Conservation (phyloP, 768 basidiomycete genomes). For the Termitomyces sp. region DNA sequence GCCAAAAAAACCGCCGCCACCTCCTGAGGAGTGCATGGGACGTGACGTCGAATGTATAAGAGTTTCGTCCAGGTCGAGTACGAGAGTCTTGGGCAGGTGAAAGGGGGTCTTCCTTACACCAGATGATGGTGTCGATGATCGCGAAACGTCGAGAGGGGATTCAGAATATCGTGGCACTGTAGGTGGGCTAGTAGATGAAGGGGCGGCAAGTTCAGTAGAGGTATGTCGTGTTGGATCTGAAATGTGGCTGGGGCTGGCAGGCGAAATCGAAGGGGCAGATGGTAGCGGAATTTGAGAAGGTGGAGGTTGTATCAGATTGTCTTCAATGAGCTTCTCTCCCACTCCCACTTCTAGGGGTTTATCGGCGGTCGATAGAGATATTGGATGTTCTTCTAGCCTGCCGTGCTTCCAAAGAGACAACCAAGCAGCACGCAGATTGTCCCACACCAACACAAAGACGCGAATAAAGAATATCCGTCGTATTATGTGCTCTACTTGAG, state of each 20-base stretch:
- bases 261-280: conserved; percentile 5
- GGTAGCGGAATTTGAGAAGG: conserved; percentile 1
- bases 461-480: conserved; percentile 71
- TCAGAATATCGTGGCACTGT: conserved; percentile 15
- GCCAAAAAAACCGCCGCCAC: conserved; percentile 60
- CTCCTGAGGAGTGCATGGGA: conserved; percentile 50
- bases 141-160: conserved; percentile 29
- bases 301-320: conserved; percentile 1
- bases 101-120: conserved; percentile 64
- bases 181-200: conserved; percentile 14
- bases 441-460: conserved; percentile 67
- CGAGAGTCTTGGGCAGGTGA: conserved; percentile 88
- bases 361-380: conserved; percentile 5
- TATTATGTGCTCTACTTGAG: conserved; percentile 41
- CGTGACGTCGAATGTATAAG: conserved; percentile 96
- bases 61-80: conserved; percentile 97
- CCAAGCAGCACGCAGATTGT: conserved; percentile 63
- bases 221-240: conserved; percentile 12
- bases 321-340: conserved; percentile 1
- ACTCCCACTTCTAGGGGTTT: conserved; percentile 5
- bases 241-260: conserved; percentile 1
- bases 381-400: conserved; percentile 8
- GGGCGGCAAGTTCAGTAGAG: conserved; percentile 15
- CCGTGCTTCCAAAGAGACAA: conserved; percentile 35
- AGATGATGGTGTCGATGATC: conserved; percentile 51